phyloP scores from a whole-genome alignment of 2,329 filamentous ascomycete genomes.

The Pestalotiopsis sp. region DNA sequence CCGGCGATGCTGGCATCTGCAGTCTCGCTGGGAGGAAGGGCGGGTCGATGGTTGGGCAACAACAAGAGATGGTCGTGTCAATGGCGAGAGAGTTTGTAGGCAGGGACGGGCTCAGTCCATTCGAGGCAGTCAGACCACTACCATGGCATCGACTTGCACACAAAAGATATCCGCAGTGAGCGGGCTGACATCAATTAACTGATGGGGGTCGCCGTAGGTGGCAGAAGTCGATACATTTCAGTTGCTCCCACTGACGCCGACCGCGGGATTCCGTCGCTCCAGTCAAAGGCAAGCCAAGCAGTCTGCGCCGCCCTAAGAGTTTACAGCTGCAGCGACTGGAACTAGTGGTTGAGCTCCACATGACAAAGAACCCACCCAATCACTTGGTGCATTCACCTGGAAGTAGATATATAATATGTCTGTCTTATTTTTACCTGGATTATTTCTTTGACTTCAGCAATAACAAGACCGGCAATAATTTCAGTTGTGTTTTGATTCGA shows the following conservation, averaged over 20 bases:
- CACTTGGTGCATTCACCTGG: too few species aligned
- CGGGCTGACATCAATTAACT: background rate
- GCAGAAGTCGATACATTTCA: background rate
- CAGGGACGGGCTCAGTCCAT: background rate
- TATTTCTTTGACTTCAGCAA: too few species aligned
- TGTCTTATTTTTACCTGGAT: too few species aligned
- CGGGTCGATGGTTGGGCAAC: background rate
- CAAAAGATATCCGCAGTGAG: background rate
- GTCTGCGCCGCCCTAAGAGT: background rate
- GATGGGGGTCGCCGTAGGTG: background rate
- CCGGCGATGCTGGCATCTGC: conserved; percentile 4
- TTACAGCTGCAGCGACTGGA: background rate
- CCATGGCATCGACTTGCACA: background rate
- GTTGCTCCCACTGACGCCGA: background rate
- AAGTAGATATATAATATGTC: too few species aligned
- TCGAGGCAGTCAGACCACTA: background rate
- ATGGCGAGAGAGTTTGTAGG: background rate
- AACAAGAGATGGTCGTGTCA: background rate
- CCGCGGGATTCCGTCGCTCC: background rate
- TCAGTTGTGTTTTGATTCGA: too few species aligned
- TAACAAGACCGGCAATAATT: too few species aligned
- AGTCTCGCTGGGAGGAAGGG: background rate
- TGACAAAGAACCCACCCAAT: too few species aligned
- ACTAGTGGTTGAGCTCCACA: too few species aligned
- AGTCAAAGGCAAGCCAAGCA: background rate